Evolutionary conservation across 352 stramenopile species (phyloP), one percentile per base, ranked within the genome.

Genomic region (Pseudoperonospora humuli): DNA sequence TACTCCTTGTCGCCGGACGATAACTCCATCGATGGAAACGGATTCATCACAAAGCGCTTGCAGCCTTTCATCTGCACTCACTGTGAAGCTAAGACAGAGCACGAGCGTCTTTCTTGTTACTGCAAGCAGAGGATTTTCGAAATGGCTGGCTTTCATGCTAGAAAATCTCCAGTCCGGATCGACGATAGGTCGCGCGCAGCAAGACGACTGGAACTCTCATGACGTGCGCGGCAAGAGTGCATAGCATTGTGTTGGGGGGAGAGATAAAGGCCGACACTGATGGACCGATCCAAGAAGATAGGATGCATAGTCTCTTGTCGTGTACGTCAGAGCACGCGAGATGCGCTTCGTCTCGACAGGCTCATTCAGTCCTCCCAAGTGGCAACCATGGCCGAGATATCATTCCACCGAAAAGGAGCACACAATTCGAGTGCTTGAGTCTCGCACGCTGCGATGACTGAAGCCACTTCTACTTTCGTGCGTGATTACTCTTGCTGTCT

Each of bases 41-140:
- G 58, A 45, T 64, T 61, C 58, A 64, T 64, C 18, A 67, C 39
- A 31, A 64, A 64, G 27, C 47, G 43, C 36, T 56, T 67, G 39
- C 49, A 54, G 11, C 46, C 46, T 9, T 39, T 50, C 60, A 68
- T 70, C 5, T 32, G 42, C 27, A 41, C 39, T 39, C 17, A 35
- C 26, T 44, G 46, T 27, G 15, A 40, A 51, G 24, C 15, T 19
- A 5, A n/a, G 11, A 9, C 11, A 6, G 19, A 43, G 17, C 20
- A 10, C 9, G 19, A 19, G 13, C 10, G 24, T 23, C 45, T 39
- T 48, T 46, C 25, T 50, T 29, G 13, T 36, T 32, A 45, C 50
- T 19, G 23, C n/a, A 14, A 18, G 19, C 31, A 21, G 17, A 52
- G 45, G 53, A 48, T 57, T 56, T 61, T 56, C n/a, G n/a, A 50